These are phyloP conservation scores for Nitzschia sp. DNA, from an alignment of 108 stramenopile genomes.

Conservation along the genomic window DNA sequence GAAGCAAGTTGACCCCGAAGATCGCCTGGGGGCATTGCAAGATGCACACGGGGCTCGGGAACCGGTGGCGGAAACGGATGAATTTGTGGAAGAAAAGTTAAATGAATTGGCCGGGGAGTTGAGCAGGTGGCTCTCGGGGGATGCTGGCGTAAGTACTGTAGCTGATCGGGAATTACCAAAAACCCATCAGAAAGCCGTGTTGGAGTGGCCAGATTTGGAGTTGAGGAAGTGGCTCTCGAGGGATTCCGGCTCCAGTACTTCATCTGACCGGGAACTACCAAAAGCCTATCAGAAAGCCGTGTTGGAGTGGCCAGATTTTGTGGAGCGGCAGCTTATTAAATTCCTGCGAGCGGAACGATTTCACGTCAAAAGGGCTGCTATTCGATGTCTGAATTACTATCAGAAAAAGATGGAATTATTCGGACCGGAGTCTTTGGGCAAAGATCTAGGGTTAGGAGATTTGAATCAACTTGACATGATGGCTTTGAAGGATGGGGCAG, in stretches of 20 bases:
- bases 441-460: neutral
- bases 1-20: too few relatives aligned
- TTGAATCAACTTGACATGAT: constrained; percentile 2
- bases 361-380: constrained; percentile 2
- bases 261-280: neutral
- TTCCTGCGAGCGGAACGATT: constrained; percentile 24
- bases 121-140: too few relatives aligned
- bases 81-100: neutral
- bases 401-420: constrained; percentile 24
- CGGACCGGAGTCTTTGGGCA: constrained; percentile 7
- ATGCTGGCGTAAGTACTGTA: too few relatives aligned
- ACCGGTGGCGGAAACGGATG: neutral
- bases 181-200: constrained; percentile 7
- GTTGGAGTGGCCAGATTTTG: constrained; percentile 5
- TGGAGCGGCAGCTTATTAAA: neutral
- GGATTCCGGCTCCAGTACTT: too few relatives aligned
- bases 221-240: too few relatives aligned
- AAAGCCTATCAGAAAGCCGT: constrained; percentile 10
- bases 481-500: neutral
- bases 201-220: neutral
- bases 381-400: constrained; percentile 13
- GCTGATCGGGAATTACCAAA: neutral
- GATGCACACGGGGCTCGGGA: too few relatives aligned
- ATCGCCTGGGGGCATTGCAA: too few relatives aligned
- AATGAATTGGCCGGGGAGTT: neutral